phyloP scores from a whole-genome alignment of 169 alveolate species.

The Plasmodium vinckei region DNA sequence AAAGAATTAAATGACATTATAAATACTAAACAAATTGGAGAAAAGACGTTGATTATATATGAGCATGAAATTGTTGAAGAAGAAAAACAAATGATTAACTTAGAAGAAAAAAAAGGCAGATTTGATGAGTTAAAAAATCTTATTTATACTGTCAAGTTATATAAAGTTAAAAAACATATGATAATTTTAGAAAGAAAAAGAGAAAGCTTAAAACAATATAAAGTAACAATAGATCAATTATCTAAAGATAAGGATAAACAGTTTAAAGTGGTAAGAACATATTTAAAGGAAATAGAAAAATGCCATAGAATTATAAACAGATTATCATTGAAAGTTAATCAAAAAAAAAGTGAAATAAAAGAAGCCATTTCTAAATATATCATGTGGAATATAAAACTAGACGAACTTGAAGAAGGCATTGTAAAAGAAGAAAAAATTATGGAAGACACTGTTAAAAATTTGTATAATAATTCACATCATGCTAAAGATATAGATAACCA shows the following conservation, averaged over 20 bases:
- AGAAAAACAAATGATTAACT: conserved; percentile 19
- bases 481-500: conserved; percentile 40
- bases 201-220: conserved; percentile 66
- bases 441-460: conserved; percentile 44
- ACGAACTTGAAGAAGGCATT: conserved; percentile 23
- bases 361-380: conserved; percentile 40
- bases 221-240: conserved; percentile 70
- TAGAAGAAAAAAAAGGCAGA: conserved; percentile 31
- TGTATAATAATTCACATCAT: conserved; percentile 33
- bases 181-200: conserved; percentile 36
- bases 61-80: conserved; percentile 71
- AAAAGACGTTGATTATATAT: conserved; percentile 29
- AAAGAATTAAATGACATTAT: conserved; percentile 54
- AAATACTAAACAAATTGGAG: conserved; percentile 50
- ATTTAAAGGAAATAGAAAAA: conserved; percentile 69
- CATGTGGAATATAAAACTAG: conserved; percentile 22
- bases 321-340: conserved; percentile 9
- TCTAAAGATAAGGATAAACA: conserved; percentile 47
- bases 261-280: conserved; percentile 32
- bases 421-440: conserved; percentile 40
- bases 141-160: conserved; percentile 17
- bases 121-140: conserved; percentile 35
- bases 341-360: conserved; percentile 26
- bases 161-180: conserved; percentile 25
- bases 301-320: conserved; percentile 67